Evolutionary conservation across 345 rosid species (phyloP), one percentile per base, ranked within the genome.

Genomic region (Cardiospermum halicacabum): DNA sequence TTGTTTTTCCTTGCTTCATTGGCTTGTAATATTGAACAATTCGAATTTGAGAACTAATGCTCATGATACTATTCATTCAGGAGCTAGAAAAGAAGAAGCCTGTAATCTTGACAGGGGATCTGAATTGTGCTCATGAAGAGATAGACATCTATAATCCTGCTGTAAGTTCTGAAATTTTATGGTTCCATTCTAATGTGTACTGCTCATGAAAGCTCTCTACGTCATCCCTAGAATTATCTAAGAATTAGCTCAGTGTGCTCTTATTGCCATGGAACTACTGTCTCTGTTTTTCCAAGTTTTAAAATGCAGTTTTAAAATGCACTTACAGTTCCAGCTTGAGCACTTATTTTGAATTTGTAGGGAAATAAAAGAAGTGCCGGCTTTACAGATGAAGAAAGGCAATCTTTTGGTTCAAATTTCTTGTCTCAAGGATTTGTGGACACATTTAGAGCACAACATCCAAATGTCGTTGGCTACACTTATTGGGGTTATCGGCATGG

Each of bases 291-390:
- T 0, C 18, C 32, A 63, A 61, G 34, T 32, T 50, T 50, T 16
- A 15, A 34, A 32, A 34, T 4, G n/a, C n/a, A n/a, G n/a, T n/a
- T n/a, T n/a, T n/a, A n/a, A n/a, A n/a, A n/a, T 50, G 16, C n/a
- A 64, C 24, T 34, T 50, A 32, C 47, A 37, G 21, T 50, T n/a
- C 21, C 5, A 19, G 15, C 3, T 40, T 53, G 24, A 1, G 27
- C 31, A 11, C 53, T 34, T 25, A 25, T 22, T 32, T 36, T 36
- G 18, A 60, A 58, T 53, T 49, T 51, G 15, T 64, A 93, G 98
- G 98, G 98, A 72, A 93, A 88, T 73, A 90, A 70, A 78, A 84
- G 96, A 75, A 93, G 94, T 71, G 98, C 97, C 66, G 98, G 94
- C 58, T 93, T 86, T 66, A 90, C 98, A 34, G 74, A 68, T 59